Evolutionary conservation across 352 stramenopile species (phyloP).

Genomic region (Pythium folliculosum): DNA sequence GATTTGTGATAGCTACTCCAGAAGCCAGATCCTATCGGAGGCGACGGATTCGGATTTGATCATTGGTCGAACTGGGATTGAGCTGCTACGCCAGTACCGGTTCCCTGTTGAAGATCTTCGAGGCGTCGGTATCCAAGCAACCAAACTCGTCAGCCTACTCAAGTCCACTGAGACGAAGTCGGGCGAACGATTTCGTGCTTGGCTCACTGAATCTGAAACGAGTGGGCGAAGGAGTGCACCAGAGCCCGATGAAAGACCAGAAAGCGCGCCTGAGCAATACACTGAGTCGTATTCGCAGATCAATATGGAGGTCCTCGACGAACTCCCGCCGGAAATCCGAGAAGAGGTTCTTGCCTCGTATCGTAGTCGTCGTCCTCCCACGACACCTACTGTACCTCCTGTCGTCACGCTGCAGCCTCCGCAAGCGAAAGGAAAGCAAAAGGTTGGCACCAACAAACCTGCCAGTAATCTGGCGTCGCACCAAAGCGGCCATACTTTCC

Average conservation of each 20-base stretch:
- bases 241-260: neutral
- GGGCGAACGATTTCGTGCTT: slow-evolving; percentile 55
- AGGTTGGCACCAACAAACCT: slow-evolving; percentile 1
- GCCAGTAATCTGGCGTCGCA: slow-evolving; percentile 4
- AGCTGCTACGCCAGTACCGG: slow-evolving; percentile 61
- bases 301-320: slow-evolving; percentile 56
- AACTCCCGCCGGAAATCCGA: slow-evolving; percentile 55
- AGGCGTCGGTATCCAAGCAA: slow-evolving; percentile 77
- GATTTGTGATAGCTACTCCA: slow-evolving; percentile 86
- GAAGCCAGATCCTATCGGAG: slow-evolving; percentile 55
- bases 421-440: slow-evolving; percentile 28
- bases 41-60: slow-evolving; percentile 56
- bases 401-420: slow-evolving; percentile 21
- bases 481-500: slow-evolving; percentile 8
- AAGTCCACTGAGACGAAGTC: slow-evolving; percentile 28
- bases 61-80: slow-evolving; percentile 55
- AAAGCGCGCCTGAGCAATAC: neutral
- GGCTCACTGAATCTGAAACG: slow-evolving; percentile 41
- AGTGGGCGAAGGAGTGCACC: neutral
- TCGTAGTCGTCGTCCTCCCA: slow-evolving; percentile 2
- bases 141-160: slow-evolving; percentile 48
- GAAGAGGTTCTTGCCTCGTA: slow-evolving; percentile 59
- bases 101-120: slow-evolving; percentile 64
- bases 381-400: neutral
- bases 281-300: slow-evolving; percentile 57